These are phyloP conservation scores for Mycena sanguinolenta DNA, from an alignment of 768 basidiomycete genomes.

Conservation along the genomic window DNA sequence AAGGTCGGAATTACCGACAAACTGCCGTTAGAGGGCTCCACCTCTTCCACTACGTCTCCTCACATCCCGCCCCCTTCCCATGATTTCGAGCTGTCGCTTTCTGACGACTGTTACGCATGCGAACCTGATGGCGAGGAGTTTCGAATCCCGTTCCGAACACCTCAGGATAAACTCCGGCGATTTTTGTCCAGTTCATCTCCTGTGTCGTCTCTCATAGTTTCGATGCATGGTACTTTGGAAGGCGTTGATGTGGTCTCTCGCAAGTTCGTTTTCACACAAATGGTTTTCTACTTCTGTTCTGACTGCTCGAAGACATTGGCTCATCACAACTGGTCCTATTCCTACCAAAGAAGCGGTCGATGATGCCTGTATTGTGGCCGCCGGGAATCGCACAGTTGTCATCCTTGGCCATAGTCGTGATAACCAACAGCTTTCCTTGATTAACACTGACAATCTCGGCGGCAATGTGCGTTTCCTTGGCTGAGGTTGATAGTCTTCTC, in stretches of 20 bases:
- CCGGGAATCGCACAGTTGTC: slow-evolving; percentile 41
- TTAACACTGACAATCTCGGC: slow-evolving; percentile 29
- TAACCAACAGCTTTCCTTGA: slow-evolving; percentile 47
- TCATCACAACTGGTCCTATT: slow-evolving; percentile 26
- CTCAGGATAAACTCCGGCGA: slow-evolving; percentile 56
- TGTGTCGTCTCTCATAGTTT: slow-evolving; percentile 46
- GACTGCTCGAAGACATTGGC: slow-evolving; percentile 35
- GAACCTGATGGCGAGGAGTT: slow-evolving; percentile 33
- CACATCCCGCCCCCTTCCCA: neutral
- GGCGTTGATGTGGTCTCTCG: slow-evolving; percentile 42
- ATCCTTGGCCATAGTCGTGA: slow-evolving; percentile 57
- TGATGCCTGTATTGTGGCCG: slow-evolving; percentile 55
- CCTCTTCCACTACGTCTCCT: neutral
- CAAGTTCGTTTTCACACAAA: slow-evolving; percentile 32
- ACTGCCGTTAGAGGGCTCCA: neutral
- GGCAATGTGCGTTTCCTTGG: slow-evolving; percentile 38
- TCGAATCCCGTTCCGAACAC: slow-evolving; percentile 35
- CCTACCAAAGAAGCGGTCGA: slow-evolving; percentile 52
- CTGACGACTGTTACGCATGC: neutral
- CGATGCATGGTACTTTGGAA: slow-evolving; percentile 56
- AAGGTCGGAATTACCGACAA: neutral
- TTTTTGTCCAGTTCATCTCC: slow-evolving; percentile 41
- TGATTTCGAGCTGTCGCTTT: neutral
- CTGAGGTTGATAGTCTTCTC: neutral
- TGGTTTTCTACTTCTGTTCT: slow-evolving; percentile 16